Percentiles rank a stretch among this genome's conserved stretches.
Conservation (phyloP, 2,329 filamentous ascomycete species). For the Epichloe coenophiala region DNA sequence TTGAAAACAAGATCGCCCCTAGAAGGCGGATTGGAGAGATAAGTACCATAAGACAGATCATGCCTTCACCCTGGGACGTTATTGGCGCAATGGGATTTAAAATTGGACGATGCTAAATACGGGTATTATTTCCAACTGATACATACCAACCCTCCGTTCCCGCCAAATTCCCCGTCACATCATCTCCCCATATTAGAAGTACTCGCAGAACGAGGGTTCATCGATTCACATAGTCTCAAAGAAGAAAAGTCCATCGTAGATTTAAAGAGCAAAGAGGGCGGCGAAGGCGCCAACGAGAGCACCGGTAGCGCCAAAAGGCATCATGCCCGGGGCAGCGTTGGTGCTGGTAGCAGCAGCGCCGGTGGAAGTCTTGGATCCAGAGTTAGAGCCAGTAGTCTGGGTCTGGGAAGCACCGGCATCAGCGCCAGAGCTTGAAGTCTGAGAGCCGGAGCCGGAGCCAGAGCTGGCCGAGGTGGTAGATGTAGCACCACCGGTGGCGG, state of each 20-base stretch:
- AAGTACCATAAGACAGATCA: neutral
- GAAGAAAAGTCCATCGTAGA: neutral
- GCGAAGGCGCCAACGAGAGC: conserved; percentile 34
- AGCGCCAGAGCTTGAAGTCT: conserved; percentile 9
- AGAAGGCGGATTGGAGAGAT: too few species aligned
- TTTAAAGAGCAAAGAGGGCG: conserved; percentile 38
- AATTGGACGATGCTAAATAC: neutral
- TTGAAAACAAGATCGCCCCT: too few species aligned
- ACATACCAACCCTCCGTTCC: neutral
- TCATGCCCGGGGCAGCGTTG: neutral
- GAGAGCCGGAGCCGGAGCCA: conserved; percentile 12
- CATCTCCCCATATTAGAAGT: neutral
- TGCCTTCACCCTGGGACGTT: neutral
- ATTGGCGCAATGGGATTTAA: neutral
- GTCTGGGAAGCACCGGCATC: conserved; percentile 9
- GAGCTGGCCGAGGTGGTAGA: conserved; percentile 8
- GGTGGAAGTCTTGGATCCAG: conserved; percentile 16
- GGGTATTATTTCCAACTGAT: neutral
- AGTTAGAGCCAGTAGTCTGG: conserved; percentile 7
- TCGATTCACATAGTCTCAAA: neutral
- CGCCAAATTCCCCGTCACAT: neutral
- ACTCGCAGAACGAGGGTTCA: neutral
- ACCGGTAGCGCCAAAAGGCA: conserved; percentile 21
- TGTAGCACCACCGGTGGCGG: conserved; percentile 9
- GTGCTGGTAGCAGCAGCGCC: neutral